Evolutionary conservation across 805 yeast species (phyloP).

Genomic region (Schizosaccharomyces lindneri): DNA sequence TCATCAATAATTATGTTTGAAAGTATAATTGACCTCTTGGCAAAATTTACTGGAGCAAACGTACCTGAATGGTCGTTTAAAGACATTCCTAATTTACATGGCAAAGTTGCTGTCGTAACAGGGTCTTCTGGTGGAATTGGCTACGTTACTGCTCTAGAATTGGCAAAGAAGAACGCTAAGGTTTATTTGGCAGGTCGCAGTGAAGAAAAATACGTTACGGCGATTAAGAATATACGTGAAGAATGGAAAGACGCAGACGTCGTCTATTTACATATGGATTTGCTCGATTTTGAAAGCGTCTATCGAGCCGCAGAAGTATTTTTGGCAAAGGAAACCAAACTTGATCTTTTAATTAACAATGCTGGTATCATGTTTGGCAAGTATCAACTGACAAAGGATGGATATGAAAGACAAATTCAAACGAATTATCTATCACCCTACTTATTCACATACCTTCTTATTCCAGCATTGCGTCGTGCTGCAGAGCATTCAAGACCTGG

Average conservation of each 20-base stretch:
- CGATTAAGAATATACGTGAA: slow-evolving; percentile 1
- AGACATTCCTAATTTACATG: not conserved
- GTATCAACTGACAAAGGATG: slow-evolving; percentile 33
- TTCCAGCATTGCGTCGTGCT: slow-evolving; percentile 5
- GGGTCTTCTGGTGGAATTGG: slow-evolving; percentile 6
- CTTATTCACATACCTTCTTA: slow-evolving; percentile 26
- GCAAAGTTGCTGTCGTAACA: slow-evolving; percentile 1
- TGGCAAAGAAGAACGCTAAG: slow-evolving; percentile 6
- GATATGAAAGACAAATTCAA: slow-evolving; percentile 58
- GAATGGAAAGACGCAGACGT: not conserved
- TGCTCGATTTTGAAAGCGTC: slow-evolving; percentile 5
- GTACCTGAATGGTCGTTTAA: not conserved
- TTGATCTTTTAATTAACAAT: slow-evolving; percentile 46
- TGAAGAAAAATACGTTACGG: slow-evolving; percentile 1
- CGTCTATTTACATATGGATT: slow-evolving; percentile 4
- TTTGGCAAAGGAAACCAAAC: slow-evolving; percentile 7
- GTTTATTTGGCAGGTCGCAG: slow-evolving; percentile 7
- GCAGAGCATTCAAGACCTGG: slow-evolving; percentile 1
- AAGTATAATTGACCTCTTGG: not conserved
- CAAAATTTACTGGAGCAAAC: not conserved
- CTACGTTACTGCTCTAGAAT: slow-evolving; percentile 5
- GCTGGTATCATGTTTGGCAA: slow-evolving; percentile 72
- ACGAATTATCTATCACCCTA: slow-evolving; percentile 59
- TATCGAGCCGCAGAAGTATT: slow-evolving; percentile 7
- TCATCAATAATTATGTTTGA: too few relatives aligned